These are phyloP conservation scores for Cryptosporidium tyzzeri DNA, from an alignment of 169 alveolate genomes.

Conservation along the genomic window DNA sequence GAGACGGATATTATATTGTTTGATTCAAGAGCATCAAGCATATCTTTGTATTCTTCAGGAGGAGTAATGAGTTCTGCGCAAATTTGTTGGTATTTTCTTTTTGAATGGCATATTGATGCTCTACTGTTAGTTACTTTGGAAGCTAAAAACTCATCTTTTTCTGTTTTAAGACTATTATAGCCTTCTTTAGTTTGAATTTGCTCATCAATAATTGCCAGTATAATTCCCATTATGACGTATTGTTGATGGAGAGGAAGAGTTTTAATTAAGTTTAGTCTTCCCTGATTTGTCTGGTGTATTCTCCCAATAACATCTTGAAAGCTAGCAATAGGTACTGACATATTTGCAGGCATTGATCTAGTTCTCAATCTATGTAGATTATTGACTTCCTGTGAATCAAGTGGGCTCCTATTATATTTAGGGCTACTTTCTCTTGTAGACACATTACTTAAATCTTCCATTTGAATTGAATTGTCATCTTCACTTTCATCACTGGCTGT, in stretches of 20 bases:
- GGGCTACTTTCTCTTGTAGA: conserved; percentile 66
- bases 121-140: conserved; percentile 2
- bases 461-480: neutral
- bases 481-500: neutral
- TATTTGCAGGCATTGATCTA: conserved; percentile 47
- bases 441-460: neutral
- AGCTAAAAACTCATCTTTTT: neutral
- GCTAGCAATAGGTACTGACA: conserved; percentile 29
- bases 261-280: neutral
- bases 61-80: conserved; percentile 40
- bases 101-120: neutral
- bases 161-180: neutral
- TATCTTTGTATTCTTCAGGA: conserved; percentile 65
- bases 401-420: conserved; percentile 2
- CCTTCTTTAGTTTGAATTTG: neutral
- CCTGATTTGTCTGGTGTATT: conserved; percentile 36
- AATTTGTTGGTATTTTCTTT: conserved; percentile 29
- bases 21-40: conserved; percentile 66
- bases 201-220: conserved; percentile 44
- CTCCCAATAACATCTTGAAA: conserved; percentile 47
- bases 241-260: conserved; percentile 65
- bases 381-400: neutral
- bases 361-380: neutral
- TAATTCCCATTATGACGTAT: conserved; percentile 53
- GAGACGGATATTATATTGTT: conserved; percentile 13